phyloP scores from a whole-genome alignment of 768 basidiomycete species.

The Collybia sp. region DNA sequence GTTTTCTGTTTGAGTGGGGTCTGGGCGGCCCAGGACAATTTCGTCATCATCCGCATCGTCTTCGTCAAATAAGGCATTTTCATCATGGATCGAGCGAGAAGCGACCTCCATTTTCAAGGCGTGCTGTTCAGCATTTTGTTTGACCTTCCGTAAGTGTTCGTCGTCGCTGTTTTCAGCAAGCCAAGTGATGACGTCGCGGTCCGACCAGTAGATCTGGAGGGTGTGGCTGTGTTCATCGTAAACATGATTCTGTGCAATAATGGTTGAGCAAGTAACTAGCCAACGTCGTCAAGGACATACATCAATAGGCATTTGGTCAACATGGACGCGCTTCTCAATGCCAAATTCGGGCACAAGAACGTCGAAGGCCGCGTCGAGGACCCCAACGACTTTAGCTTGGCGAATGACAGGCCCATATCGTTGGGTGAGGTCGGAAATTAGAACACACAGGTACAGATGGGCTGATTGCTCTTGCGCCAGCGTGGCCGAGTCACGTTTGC shows the following conservation, averaged over 20 bases:
- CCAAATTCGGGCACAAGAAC: slow-evolving; percentile 96
- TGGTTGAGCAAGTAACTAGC: slow-evolving; percentile 12
- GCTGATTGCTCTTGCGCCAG: slow-evolving; percentile 96
- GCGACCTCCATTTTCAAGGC: slow-evolving; percentile 89
- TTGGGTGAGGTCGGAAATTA: slow-evolving; percentile 91
- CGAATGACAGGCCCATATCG: slow-evolving; percentile 95
- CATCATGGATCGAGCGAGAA: slow-evolving; percentile 81
- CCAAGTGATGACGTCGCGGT: slow-evolving; percentile 91
- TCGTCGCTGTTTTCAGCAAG: slow-evolving; percentile 95
- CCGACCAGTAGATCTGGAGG: slow-evolving; percentile 95
- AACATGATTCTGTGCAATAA: slow-evolving; percentile 72
- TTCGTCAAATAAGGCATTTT: slow-evolving; percentile 85
- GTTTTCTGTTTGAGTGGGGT: slow-evolving; percentile 25
- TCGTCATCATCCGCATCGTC: slow-evolving; percentile 83
- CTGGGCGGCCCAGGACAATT: slow-evolving; percentile 37
- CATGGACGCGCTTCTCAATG: slow-evolving; percentile 98
- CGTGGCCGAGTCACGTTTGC: slow-evolving; percentile 86
- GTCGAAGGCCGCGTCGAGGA: slow-evolving; percentile 97
- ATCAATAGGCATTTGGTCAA: slow-evolving; percentile 98
- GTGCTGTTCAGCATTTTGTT: slow-evolving; percentile 88
- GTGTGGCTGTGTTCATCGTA: slow-evolving; percentile 93
- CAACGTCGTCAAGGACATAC: slow-evolving; percentile 37
- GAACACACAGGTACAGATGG: slow-evolving; percentile 91
- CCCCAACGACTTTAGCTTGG: slow-evolving; percentile 91
- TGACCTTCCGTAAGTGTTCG: slow-evolving; percentile 92